Percentiles rank a stretch among this genome's conserved stretches.
These are phyloP conservation scores for Picea engelmannii DNA, from an alignment of 83 land plant genomes.

Conservation along the genomic window DNA sequence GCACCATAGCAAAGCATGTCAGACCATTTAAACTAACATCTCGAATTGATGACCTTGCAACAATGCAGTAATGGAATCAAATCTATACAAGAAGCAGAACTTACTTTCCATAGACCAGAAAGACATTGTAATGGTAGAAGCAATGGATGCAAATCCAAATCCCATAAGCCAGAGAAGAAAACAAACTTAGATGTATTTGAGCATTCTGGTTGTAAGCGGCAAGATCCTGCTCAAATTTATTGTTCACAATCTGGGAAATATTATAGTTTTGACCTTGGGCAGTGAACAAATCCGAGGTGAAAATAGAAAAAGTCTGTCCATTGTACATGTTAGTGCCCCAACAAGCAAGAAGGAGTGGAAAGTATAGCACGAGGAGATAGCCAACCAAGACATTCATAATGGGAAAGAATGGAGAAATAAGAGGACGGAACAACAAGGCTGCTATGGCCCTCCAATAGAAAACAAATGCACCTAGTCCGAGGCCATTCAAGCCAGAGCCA, in stretches of 20 bases:
- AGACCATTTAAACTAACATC: too few relatives aligned
- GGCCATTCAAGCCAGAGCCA: too few relatives aligned
- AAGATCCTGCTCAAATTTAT: too few relatives aligned
- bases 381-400: conserved; percentile 16
- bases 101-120: conserved; percentile 44
- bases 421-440: conserved; percentile 63
- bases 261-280: conserved; percentile 21
- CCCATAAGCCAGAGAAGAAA: conserved; percentile 78
- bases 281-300: conserved; percentile 56
- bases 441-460: conserved; percentile 72
- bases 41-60: too few relatives aligned
- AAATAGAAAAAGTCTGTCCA: conserved; percentile 44
- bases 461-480: conserved; percentile 46
- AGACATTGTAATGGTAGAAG: conserved; percentile 63
- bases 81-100: too few relatives aligned
- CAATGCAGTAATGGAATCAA: too few relatives aligned
- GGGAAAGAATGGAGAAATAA: conserved; percentile 71
- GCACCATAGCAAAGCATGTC: too few relatives aligned
- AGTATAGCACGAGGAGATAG: too few relatives aligned
- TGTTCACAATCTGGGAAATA: too few relatives aligned
- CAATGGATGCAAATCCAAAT: conserved; percentile 73
- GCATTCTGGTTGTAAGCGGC: too few relatives aligned
- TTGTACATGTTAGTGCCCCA: too few relatives aligned
- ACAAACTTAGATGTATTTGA: conserved; percentile 64
- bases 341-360: too few relatives aligned